Evolutionary conservation across 1,139 yeast species (phyloP).

Genomic region (Debaryomycetaceae sp.): DNA sequence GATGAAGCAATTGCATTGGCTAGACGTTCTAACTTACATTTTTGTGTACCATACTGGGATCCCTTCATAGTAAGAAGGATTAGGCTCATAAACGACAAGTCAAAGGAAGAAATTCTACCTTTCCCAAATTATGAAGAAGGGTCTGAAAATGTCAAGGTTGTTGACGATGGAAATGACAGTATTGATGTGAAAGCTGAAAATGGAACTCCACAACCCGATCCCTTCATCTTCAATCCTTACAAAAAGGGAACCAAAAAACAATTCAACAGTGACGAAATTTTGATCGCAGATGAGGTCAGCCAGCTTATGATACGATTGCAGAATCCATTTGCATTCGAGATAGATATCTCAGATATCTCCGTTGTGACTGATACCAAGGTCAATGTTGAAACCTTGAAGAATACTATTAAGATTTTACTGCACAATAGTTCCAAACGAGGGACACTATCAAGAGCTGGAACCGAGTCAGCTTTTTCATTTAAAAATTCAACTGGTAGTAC

Average conservation of each 20-base stretch:
- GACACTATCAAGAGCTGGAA: neutral
- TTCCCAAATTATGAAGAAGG: conserved; percentile 26
- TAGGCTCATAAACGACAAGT: conserved; percentile 23
- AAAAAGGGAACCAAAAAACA: conserved; percentile 11
- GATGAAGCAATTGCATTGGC: conserved; percentile 18
- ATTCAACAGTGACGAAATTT: conserved; percentile 27
- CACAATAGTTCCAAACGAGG: neutral
- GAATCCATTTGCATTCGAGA: conserved; percentile 78
- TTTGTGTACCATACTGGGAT: conserved; percentile 59
- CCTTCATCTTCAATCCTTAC: conserved; percentile 36
- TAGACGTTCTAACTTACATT: conserved; percentile 13
- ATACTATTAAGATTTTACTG: conserved; percentile 10
- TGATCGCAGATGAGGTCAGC: conserved; percentile 55
- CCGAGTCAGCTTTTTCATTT: neutral
- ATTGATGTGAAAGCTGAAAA: neutral
- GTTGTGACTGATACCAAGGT: conserved; percentile 33
- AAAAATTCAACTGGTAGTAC: conserved; percentile 4
- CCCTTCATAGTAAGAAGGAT: conserved; percentile 59
- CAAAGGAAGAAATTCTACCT: conserved; percentile 29
- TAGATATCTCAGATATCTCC: conserved; percentile 55
- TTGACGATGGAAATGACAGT: conserved; percentile 4
- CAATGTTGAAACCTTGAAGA: conserved; percentile 25
- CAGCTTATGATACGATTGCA: conserved; percentile 58
- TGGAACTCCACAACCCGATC: conserved; percentile 2
- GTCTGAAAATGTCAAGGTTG: conserved; percentile 8